A percentile compares a stretch with the other conserved stretches of the same genome.
Conservation (phyloP, 2,329 filamentous ascomycete species). For the Botrytis hyacinthi region DNA sequence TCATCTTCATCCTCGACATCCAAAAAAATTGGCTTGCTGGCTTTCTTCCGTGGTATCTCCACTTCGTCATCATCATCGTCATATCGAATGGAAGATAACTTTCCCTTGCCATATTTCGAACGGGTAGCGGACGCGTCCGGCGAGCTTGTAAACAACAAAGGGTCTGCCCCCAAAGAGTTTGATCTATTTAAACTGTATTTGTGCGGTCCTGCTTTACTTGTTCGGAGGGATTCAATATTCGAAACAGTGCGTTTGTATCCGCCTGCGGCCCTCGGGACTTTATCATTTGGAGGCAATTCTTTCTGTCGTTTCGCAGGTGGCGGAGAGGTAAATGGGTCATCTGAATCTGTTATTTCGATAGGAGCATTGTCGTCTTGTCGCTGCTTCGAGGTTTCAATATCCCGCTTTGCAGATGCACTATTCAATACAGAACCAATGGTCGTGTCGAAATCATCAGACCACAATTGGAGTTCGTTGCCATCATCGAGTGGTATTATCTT, state of each 20-base stretch:
- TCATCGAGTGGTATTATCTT: not conserved
- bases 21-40: not conserved
- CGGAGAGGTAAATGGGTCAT: conserved; percentile 32
- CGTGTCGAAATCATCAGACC: conserved; percentile 43
- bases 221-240: conserved; percentile 41
- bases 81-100: conserved; percentile 8
- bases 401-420: not conserved
- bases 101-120: conserved; percentile 25
- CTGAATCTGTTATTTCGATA: conserved; percentile 34
- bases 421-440: conserved; percentile 33
- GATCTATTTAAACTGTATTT: conserved; percentile 38
- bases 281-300: not conserved
- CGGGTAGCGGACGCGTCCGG: conserved; percentile 31
- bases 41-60: not conserved
- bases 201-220: conserved; percentile 10
- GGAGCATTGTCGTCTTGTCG: not conserved
- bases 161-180: conserved; percentile 35
- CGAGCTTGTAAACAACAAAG: conserved; percentile 36
- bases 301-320: conserved; percentile 19
- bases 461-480: conserved; percentile 3
- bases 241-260: conserved; percentile 33
- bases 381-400: not conserved
- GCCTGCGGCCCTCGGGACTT: conserved; percentile 14
- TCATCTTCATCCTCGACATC: conserved; percentile 21
- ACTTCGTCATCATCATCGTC: conserved; percentile 11